Conservation (phyloP, 2,329 filamentous ascomycete species). For the Phaeomoniella chlamydospora region DNA sequence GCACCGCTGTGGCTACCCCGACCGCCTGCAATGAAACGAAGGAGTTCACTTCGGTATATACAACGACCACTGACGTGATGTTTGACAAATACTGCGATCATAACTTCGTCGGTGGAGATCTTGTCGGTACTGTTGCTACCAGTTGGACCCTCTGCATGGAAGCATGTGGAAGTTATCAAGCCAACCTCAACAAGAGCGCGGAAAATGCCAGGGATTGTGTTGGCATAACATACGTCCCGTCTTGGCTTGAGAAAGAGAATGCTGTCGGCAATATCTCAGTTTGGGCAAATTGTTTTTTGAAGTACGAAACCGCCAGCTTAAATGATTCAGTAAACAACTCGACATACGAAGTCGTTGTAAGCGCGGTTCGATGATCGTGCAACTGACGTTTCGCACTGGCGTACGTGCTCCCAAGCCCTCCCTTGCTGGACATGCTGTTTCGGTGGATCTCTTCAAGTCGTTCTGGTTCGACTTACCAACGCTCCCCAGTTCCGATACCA, state of each 20-base stretch:
- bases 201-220: neutral
- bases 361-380: neutral
- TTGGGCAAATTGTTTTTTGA: constrained; percentile 1
- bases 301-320: neutral
- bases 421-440: too few species aligned
- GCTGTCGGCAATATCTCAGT: neutral
- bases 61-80: neutral
- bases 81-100: neutral
- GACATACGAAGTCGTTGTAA: neutral
- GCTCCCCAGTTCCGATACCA: too few species aligned
- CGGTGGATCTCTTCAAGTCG: too few species aligned
- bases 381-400: too few species aligned
- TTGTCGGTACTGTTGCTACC: neutral
- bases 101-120: neutral
- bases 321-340: neutral
- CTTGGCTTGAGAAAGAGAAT: neutral
- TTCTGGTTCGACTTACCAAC: too few species aligned
- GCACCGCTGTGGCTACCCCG: neutral
- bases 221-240: neutral
- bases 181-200: neutral
- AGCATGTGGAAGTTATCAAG: neutral
- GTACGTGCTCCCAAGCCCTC: too few species aligned
- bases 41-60: neutral
- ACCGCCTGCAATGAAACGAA: neutral
- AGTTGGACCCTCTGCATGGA: neutral